A percentile compares a stretch with the other conserved stretches of the same genome.
phyloP scores from a whole-genome alignment of 305 asterid species.

The Fraxinus greggii region DNA sequence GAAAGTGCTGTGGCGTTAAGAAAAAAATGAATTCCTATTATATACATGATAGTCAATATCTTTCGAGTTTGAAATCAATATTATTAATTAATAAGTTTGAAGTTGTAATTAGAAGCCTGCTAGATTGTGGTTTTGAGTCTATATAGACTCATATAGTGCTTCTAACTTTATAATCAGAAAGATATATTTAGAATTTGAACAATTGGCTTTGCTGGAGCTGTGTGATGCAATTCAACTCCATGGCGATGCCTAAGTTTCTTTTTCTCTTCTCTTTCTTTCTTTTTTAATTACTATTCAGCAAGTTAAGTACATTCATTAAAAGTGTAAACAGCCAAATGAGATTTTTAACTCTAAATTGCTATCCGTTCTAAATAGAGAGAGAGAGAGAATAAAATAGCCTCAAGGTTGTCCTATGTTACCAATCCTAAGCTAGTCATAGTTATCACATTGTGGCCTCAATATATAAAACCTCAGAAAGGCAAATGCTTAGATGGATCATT shows the following conservation, averaged over 20 bases:
- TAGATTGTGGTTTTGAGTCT: not conserved
- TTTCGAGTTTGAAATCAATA: not conserved
- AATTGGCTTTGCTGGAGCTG: not conserved
- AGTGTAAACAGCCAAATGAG: not conserved
- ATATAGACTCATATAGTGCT: not conserved
- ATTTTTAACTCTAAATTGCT: not conserved
- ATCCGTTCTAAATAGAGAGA: not conserved
- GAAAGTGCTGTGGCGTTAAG: not conserved
- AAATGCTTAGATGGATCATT: not conserved
- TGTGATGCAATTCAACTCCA: not conserved
- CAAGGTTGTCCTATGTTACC: not conserved
- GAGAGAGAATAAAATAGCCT: not conserved
- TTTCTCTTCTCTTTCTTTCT: not conserved
- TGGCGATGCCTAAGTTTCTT: not conserved
- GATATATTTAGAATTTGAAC: not conserved
- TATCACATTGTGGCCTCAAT: not conserved
- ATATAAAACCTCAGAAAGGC: not conserved
- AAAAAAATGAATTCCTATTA: not conserved
- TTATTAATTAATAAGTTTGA: not conserved
- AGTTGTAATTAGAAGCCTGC: not conserved
- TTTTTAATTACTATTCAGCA: not conserved
- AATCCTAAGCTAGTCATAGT: not conserved
- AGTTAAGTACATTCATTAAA: not conserved
- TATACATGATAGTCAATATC: not conserved
- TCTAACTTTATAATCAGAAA: not conserved